Percentiles rank a stretch among this genome's conserved stretches.
Conservation (phyloP, 371 early-diverging fungal species). For the Sporodiniella umbellata region DNA sequence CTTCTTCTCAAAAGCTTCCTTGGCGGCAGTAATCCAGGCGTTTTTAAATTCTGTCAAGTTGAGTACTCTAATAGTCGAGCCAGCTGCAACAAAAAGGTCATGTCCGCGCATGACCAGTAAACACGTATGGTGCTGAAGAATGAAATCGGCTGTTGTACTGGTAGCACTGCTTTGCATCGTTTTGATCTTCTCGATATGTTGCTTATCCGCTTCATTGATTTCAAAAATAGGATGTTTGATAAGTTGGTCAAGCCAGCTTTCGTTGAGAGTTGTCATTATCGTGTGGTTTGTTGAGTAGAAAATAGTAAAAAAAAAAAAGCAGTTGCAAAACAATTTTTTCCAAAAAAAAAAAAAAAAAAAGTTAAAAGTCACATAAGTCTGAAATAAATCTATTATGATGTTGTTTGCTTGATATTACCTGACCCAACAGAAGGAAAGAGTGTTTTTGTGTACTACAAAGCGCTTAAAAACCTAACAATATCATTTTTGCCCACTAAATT, state of each 20-base stretch:
- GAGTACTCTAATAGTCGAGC: slow-evolving; percentile 30
- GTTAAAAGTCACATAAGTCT: background rate
- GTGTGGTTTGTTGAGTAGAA: background rate
- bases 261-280: background rate
- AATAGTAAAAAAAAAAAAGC: background rate
- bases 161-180: slow-evolving; percentile 8
- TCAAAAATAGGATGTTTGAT: slow-evolving; percentile 22
- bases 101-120: slow-evolving; percentile 32
- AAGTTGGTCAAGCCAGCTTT: slow-evolving; percentile 19
- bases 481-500: too few relatives aligned
- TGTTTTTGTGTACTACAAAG: too few relatives aligned
- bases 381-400: too few relatives aligned
- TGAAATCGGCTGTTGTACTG: background rate
- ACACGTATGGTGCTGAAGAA: slow-evolving; percentile 24
- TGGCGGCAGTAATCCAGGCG: slow-evolving; percentile 28
- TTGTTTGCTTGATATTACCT: too few relatives aligned
- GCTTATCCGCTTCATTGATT: slow-evolving; percentile 6
- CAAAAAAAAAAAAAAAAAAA: background rate
- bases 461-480: too few relatives aligned
- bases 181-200: background rate
- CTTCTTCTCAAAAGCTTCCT: slow-evolving; percentile 10
- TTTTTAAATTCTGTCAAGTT: slow-evolving; percentile 36
- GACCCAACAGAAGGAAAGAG: too few relatives aligned
- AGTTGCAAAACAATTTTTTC: background rate
- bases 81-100: slow-evolving; percentile 39